Evolutionary conservation across 108 stramenopile species (phyloP).

Genomic region (Phaeodactylum tricornutum): DNA sequence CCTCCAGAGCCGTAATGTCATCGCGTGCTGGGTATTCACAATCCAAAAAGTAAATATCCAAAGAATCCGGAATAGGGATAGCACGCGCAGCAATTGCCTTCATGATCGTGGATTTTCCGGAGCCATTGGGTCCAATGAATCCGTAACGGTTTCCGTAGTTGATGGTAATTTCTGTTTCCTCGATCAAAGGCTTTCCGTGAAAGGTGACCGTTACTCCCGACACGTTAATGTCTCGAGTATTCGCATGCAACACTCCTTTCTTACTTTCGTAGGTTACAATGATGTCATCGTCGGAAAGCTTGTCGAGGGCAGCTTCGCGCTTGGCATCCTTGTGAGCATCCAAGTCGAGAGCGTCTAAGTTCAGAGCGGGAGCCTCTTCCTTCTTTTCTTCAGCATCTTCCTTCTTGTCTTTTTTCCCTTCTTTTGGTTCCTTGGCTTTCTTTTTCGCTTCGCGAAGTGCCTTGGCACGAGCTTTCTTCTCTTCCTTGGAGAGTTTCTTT

Average conservation of each 20-base stretch:
- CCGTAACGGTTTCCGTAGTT: slow-evolving; percentile 95
- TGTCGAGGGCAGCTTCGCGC: slow-evolving; percentile 54
- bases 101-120: slow-evolving; percentile 89
- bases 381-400: slow-evolving; percentile 25
- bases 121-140: slow-evolving; percentile 64
- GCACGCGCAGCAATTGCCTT: slow-evolving; percentile 92
- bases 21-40: slow-evolving; percentile 91
- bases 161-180: slow-evolving; percentile 80
- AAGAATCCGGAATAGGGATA: slow-evolving; percentile 92
- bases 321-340: slow-evolving; percentile 42
- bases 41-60: slow-evolving; percentile 95
- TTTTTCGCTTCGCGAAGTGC: slow-evolving; percentile 84
- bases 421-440: slow-evolving; percentile 51
- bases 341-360: slow-evolving; percentile 22
- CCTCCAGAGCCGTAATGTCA: slow-evolving; percentile 92
- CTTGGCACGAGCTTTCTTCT: slow-evolving; percentile 85
- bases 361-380: neutral
- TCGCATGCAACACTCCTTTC: slow-evolving; percentile 67
- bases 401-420: slow-evolving; percentile 18
- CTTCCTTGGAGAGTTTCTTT: slow-evolving; percentile 86
- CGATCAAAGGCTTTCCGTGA: slow-evolving; percentile 80
- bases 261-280: slow-evolving; percentile 73
- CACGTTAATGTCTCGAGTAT: slow-evolving; percentile 95
- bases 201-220: slow-evolving; percentile 90
- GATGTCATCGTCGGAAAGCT: slow-evolving; percentile 66